Conservation (phyloP, 306 rosid species). For the Medicago lupulina region DNA sequence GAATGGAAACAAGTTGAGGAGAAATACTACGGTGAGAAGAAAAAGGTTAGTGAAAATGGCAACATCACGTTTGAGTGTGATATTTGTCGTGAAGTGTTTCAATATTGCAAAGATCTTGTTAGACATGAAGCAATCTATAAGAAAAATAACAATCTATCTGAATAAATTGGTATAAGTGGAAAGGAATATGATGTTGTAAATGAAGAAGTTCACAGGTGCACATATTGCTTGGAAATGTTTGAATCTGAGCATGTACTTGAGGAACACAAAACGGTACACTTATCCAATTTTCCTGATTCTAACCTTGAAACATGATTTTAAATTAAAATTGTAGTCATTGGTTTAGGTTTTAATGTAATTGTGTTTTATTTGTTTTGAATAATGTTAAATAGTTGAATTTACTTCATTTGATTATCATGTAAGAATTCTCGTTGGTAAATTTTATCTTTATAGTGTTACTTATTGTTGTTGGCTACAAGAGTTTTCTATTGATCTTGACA, state of each 20-base stretch:
- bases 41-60: background rate
- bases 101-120: background rate
- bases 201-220: background rate
- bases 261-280: background rate
- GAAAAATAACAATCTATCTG: background rate
- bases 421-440: background rate
- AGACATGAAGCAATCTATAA: background rate
- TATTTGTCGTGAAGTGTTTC: background rate
- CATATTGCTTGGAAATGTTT: background rate
- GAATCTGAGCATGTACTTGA: background rate
- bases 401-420: background rate
- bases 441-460: background rate
- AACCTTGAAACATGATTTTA: background rate
- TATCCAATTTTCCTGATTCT: background rate
- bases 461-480: background rate
- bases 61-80: background rate
- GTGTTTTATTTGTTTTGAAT: background rate
- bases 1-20: slow-evolving; percentile 1
- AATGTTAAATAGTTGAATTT: background rate
- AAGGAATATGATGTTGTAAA: background rate
- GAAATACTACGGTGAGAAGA: background rate
- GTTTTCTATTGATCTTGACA: background rate
- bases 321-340: background rate
- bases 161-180: background rate
- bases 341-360: background rate